Percentiles rank a stretch among this genome's conserved stretches.
Evolutionary conservation across 83 land plant species (phyloP).

Genomic region (Picea engelmannii): DNA sequence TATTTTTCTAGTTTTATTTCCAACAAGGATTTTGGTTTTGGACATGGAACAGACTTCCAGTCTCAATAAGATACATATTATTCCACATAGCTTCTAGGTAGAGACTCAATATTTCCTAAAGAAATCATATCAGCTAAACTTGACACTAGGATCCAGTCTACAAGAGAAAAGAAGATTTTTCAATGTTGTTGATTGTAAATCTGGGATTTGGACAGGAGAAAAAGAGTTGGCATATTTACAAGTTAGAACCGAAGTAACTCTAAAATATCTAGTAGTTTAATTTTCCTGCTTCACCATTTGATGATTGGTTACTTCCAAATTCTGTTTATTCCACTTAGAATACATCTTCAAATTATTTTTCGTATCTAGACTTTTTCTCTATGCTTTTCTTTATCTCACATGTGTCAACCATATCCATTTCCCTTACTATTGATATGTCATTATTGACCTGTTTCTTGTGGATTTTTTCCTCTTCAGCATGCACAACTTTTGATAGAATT

Average conservation of each 20-base stretch:
- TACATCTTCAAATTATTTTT: conserved; percentile 49
- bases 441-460: neutral
- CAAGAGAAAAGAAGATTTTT: neutral
- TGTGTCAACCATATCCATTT: conserved; percentile 27
- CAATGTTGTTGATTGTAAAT: neutral
- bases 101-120: too few species aligned
- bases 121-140: too few species aligned
- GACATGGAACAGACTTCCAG: conserved; percentile 61
- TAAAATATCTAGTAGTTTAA: neutral
- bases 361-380: conserved; percentile 61
- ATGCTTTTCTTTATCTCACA: conserved; percentile 44
- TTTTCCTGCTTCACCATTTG: conserved; percentile 22
- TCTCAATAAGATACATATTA: conserved; percentile 20
- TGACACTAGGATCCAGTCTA: too few species aligned
- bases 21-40: conserved; percentile 65
- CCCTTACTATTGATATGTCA: conserved; percentile 20
- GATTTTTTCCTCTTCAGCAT: conserved; percentile 8
- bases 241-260: neutral
- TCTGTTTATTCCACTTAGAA: conserved; percentile 29
- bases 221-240: neutral
- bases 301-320: conserved; percentile 17
- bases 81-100: too few species aligned
- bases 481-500: neutral
- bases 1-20: conserved; percentile 77
- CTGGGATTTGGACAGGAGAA: neutral